These are phyloP conservation scores for Leptographium wingfieldii DNA, from an alignment of 2,329 filamentous ascomycete genomes.

Conservation along the genomic window DNA sequence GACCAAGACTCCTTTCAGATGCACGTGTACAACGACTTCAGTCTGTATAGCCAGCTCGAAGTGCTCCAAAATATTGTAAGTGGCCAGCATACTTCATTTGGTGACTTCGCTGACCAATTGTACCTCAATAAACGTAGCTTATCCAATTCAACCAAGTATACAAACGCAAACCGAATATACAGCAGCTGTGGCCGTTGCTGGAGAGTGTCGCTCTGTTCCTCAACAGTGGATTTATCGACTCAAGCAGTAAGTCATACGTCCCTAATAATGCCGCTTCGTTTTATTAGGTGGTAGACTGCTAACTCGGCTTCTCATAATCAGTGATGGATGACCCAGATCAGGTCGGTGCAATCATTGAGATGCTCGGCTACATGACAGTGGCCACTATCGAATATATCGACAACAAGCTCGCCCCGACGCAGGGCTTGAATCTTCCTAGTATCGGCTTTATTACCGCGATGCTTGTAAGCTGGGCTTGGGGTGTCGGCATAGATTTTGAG, in stretches of 20 bases:
- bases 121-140: not conserved
- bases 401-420: not conserved
- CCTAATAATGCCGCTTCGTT: not conserved
- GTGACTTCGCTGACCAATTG: not conserved
- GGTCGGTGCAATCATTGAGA: not conserved
- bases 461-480: not conserved
- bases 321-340: not conserved
- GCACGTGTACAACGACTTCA: not conserved
- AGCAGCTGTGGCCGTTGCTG: not conserved
- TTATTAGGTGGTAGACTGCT: not conserved
- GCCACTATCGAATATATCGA: not conserved
- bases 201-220: not conserved
- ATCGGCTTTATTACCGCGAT: not conserved
- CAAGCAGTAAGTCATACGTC: not conserved
- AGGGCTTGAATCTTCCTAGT: not conserved
- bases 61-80: not conserved
- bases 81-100: not conserved
- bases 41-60: not conserved
- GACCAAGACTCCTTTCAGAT: not conserved
- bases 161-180: not conserved
- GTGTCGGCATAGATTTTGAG: not conserved
- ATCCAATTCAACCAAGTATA: not conserved
- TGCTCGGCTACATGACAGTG: not conserved
- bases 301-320: not conserved
- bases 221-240: not conserved